These are phyloP conservation scores for Podila epicladia DNA, from an alignment of 192 early-diverging fungal genomes.

Conservation along the genomic window DNA sequence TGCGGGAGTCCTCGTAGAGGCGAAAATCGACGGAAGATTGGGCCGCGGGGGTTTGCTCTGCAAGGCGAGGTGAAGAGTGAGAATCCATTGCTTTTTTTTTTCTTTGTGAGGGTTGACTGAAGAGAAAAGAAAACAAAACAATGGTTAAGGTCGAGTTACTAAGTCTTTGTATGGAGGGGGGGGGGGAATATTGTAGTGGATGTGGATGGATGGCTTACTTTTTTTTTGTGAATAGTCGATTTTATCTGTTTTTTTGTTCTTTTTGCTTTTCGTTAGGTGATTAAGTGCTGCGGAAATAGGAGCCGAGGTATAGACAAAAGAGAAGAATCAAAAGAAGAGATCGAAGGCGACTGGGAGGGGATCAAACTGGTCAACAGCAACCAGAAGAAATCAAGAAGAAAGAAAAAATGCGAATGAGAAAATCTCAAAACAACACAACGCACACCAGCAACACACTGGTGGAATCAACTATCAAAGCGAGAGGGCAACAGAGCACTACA, in stretches of 20 bases:
- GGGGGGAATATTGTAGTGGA: neutral
- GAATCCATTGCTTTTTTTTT: conserved; percentile 9
- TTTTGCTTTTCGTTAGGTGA: conserved; percentile 2
- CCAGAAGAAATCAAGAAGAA: conserved; percentile 37
- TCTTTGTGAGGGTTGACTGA: neutral
- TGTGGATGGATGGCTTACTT: neutral
- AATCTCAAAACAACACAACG: neutral
- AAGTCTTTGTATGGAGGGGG: neutral
- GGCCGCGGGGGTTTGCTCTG: neutral
- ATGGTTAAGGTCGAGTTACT: no score
- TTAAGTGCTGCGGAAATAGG: neutral
- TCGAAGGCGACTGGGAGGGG: conserved; percentile 14
- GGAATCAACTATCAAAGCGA: no score
- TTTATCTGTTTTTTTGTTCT: conserved; percentile 7
- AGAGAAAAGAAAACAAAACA: neutral
- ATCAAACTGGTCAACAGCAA: conserved; percentile 46
- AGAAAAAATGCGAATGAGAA: conserved; percentile 6
- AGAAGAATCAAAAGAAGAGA: conserved; percentile 1
- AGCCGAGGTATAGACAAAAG: neutral
- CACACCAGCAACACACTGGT: conserved; percentile 9
- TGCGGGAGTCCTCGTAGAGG: conserved; percentile 15
- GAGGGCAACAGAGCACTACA: no score
- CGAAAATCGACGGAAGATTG: neutral
- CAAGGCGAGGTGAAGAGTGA: conserved; percentile 9
- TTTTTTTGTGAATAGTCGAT: conserved; percentile 1